These are phyloP conservation scores for Backusella mclennaniae DNA, from an alignment of 192 early-diverging fungal species.

Conservation along the genomic window DNA sequence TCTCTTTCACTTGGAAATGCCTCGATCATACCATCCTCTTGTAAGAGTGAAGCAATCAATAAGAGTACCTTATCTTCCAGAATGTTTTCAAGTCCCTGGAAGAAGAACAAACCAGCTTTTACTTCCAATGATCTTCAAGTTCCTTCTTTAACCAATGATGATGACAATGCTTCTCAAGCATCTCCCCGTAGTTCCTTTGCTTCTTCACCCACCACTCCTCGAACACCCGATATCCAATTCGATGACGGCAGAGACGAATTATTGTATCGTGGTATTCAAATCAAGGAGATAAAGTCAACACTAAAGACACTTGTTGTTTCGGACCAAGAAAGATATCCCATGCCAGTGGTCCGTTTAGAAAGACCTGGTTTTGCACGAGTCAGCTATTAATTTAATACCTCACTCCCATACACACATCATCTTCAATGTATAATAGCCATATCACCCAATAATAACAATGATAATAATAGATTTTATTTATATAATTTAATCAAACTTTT, in stretches of 20 bases:
- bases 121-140: not conserved
- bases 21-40: conserved; percentile 25
- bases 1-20: conserved; percentile 34
- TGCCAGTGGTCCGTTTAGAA: conserved; percentile 27
- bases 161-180: not conserved
- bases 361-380: conserved; percentile 33
- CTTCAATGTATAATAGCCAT: not conserved
- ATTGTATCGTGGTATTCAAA: conserved; percentile 33
- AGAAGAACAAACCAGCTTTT: not conserved
- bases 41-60: not conserved
- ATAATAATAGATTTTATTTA: not conserved
- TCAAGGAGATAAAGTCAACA: conserved; percentile 42
- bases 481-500: not conserved
- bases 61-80: not conserved
- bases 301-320: conserved; percentile 38
- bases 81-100: not conserved
- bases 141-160: not conserved
- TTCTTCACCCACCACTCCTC: conserved; percentile 9
- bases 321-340: conserved; percentile 24
- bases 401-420: not conserved
- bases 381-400: conserved; percentile 16
- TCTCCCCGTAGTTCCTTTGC: not conserved
- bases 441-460: not conserved
- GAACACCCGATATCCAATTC: not conserved
- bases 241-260: conserved; percentile 33